phyloP scores from a whole-genome alignment of 352 stramenopile genomes.

The Phytopythium chamaehyphon region DNA sequence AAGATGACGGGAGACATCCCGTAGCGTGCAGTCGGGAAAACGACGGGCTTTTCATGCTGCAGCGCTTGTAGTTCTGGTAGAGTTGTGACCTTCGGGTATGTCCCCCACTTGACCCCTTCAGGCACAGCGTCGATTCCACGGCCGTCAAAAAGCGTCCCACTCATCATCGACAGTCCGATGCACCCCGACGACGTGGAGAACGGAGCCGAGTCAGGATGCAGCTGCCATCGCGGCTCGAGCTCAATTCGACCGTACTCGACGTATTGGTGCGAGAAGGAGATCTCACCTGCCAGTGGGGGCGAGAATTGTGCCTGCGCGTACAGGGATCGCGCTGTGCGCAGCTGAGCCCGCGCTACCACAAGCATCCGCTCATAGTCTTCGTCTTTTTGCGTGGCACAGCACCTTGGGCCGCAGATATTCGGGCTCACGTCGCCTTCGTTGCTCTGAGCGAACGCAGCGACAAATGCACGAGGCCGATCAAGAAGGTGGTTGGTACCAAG shows the following conservation, averaged over 20 bases:
- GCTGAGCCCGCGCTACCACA: conserved; percentile 68
- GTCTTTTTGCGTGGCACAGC: conserved; percentile 49
- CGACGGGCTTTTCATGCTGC: conserved; percentile 78
- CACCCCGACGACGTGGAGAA: conserved; percentile 69
- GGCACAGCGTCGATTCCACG: conserved; percentile 53
- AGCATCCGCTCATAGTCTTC: conserved; percentile 81
- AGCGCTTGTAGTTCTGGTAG: conserved; percentile 62
- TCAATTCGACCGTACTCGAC: conserved; percentile 69
- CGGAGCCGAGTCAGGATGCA: conserved; percentile 51
- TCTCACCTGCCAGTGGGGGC: conserved; percentile 28
- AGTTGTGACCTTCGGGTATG: conserved; percentile 68
- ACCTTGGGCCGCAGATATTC: conserved; percentile 83
- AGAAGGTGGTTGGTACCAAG: conserved; percentile 76
- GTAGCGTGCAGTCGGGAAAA: conserved; percentile 74
- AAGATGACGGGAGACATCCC: conserved; percentile 68
- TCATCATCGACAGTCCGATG: conserved; percentile 84
- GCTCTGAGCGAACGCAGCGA: conserved; percentile 91
- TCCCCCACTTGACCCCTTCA: conserved; percentile 67
- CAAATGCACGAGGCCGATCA: conserved; percentile 81
- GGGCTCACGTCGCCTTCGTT: conserved; percentile 93
- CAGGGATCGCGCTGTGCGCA: conserved; percentile 54
- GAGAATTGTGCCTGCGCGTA: conserved; percentile 41
- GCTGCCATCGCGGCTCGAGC: conserved; percentile 61
- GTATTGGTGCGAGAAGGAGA: conserved; percentile 68
- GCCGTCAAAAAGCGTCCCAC: conserved; percentile 73